Base-by-base conservation (phyloP, 164 flowering plant genomes). In the Aristolochia fimbriata region DNA sequence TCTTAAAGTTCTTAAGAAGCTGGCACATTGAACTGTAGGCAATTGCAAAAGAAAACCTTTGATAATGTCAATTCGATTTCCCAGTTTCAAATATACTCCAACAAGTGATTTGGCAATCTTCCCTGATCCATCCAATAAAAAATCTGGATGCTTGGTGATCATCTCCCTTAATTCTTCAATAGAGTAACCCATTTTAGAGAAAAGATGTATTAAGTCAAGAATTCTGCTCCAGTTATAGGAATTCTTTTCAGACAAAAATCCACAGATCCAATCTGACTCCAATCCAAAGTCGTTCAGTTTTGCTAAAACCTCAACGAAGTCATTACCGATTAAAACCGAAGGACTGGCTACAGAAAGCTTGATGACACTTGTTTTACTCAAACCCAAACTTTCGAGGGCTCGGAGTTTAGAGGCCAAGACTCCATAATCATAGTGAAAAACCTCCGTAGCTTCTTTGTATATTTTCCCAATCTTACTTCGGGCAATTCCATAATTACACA, bases 401-500 rank as follows among this genome's bases (percentile, higher is more conserved):
- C 23, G 45, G 8, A 62, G 17, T 47, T 55, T 62, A 17, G 19
- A 53, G 21, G 11, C 45, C 79, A 90, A 67, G 52, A 82, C 73
- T 15, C 86, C 85, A 63, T 21, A 13, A 20, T 70, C 78, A 68
- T 77, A 81, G 61, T 66, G 37, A 65, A 87, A 85, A 41, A 83
- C 70, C 61, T 83, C 82, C 1, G 15, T 47, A 21, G 79, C 91
- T 61, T 77, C 81, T 73, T 59, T 76, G 51, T 68, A 89, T 20
- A 90, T 76, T 74, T 67, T 82, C 21, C 97, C 97, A 14, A 85
- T 79, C 70, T 74, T 81, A 64, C 65, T 61, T 0, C 81, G 70
- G 0, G 76, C 60, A 68, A 90, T 27, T 2, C 97, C 97, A 68
- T 81, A 83, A 54, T 80, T 58, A 73, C 80, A 85, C 59, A 87